These are phyloP conservation scores for Capronia coronata DNA, from an alignment of 2,329 filamentous ascomycete species.

Conservation along the genomic window DNA sequence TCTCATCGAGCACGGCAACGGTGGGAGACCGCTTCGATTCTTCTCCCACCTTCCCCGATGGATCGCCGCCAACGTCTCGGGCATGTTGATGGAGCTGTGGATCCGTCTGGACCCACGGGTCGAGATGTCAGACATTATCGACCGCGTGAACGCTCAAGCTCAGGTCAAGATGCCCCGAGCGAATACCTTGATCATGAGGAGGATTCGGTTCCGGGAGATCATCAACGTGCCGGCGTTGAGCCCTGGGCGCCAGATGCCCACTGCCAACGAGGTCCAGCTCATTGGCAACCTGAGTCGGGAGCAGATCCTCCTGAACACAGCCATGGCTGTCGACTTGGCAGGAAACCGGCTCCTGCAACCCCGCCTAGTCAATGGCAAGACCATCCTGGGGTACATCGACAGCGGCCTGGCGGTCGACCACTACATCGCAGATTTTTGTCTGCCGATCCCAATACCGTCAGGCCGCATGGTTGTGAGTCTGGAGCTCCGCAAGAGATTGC, in stretches of 20 bases:
- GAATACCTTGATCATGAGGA: constrained; percentile 17
- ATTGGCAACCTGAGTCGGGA: constrained; percentile 10
- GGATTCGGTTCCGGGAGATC: constrained; percentile 10
- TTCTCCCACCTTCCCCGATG: constrained; percentile 23
- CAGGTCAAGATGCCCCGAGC: neutral
- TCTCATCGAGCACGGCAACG: constrained; percentile 1
- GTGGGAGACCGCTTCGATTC: constrained; percentile 14
- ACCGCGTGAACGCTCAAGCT: constrained; percentile 11
- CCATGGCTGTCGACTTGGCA: constrained; percentile 19
- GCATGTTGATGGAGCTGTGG: constrained; percentile 22
- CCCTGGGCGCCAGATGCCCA: constrained; percentile 3
- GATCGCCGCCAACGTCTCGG: constrained; percentile 15
- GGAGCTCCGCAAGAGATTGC: constrained; percentile 12
- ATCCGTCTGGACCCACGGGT: constrained; percentile 18
- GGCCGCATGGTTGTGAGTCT: constrained; percentile 9
- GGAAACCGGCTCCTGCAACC: constrained; percentile 19
- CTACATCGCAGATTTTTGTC: constrained; percentile 7
- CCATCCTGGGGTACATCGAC: constrained; percentile 8
- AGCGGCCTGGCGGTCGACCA: constrained; percentile 14
- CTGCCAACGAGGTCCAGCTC: constrained; percentile 11
- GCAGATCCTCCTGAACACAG: constrained; percentile 22
- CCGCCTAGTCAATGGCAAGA: constrained; percentile 5
- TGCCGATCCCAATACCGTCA: constrained; percentile 12
- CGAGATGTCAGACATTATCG: constrained; percentile 19
- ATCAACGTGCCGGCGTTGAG: constrained; percentile 4